Base-by-base conservation (phyloP, 306 rosid species). In the Nissolia schottii region DNA sequence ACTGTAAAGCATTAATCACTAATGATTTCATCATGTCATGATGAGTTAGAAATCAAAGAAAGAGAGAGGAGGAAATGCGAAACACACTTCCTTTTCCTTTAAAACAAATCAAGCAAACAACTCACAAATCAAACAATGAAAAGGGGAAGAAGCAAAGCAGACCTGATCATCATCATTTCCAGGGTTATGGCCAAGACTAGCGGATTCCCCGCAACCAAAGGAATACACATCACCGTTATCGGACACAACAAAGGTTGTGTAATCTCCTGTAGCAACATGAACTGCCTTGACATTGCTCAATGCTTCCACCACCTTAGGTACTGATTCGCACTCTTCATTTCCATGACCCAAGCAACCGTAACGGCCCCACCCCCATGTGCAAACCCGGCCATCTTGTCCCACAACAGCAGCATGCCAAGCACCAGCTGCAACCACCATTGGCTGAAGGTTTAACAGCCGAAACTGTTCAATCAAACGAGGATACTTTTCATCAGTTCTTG, bases 341-440 rank as follows among this genome's bases (percentile, higher is more conserved):
- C 97, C 97, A 34, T 91, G 97, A 45, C 97, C 97, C 75, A 91
- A 71, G 85, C 97, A 91, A 37, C 97, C 97, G 29, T 87, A 82
- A 10, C 96, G 91, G 61, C 96, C 97, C 97, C 96, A 91, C 2
- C 96, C 96, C 97, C 97, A 91, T 0, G 97, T 91, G 83, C 97
- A 91, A 14, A 91, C 92, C 43, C 97, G 83, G 24, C 97, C 97
- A 58, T 91, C 97, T 34, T 64, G 85, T 18, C 97, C 97, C 68
- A 89, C 96, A 66, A 89, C 96, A 40, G 97, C 97, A n/a, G 97
- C 96, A 65, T 91, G 97, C 96, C 92, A 91, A 75, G 97, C 92
- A 67, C 96, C 97, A 18, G 97, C 97, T 1, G 96, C 90, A 41
- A 91, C 87, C 53, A 80, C 92, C 65, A 70, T 60, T 0, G 97